Evolutionary conservation across 2,329 filamentous ascomycete genomes (phyloP).

Genomic region (Exophiala viscosa): DNA sequence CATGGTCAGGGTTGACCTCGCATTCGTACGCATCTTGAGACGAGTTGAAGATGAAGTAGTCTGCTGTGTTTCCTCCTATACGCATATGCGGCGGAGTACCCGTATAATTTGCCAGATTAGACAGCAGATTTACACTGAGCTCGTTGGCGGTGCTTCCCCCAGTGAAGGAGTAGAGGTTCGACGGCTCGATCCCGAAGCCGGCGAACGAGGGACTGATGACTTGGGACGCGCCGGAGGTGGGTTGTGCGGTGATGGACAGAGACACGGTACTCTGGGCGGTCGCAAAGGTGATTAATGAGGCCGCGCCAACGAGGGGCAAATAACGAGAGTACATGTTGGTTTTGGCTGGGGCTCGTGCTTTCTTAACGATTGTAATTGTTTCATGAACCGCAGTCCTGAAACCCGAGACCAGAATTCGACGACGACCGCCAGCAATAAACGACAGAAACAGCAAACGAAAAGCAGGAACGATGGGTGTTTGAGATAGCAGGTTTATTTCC

Average conservation of each 20-base stretch:
- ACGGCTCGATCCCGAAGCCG: constrained; percentile 52
- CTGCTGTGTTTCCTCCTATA: constrained; percentile 51
- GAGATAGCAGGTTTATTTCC: background rate
- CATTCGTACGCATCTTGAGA: constrained; percentile 37
- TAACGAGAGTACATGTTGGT: constrained; percentile 17
- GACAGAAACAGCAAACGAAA: background rate
- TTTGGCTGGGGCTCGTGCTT: background rate
- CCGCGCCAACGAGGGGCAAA: constrained; percentile 17
- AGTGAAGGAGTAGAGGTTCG: constrained; percentile 52
- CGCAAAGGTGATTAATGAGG: constrained; percentile 11
- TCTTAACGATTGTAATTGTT: constrained; percentile 4
- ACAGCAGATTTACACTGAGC: constrained; percentile 47
- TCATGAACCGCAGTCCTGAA: background rate
- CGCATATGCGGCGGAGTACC: constrained; percentile 49
- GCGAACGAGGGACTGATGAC: constrained; percentile 44
- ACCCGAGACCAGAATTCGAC: background rate
- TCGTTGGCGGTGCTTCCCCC: constrained; percentile 42
- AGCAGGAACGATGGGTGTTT: background rate
- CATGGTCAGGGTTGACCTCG: constrained; percentile 36
- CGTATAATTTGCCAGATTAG: constrained; percentile 49
- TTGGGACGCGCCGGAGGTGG: constrained; percentile 22
- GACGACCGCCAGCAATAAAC: background rate
- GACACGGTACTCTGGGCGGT: constrained; percentile 18
- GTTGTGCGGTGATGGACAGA: constrained; percentile 18
- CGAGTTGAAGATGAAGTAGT: constrained; percentile 47